A percentile compares a stretch with the other conserved stretches of the same genome.
Evolutionary conservation across 2,329 filamentous ascomycete genomes (phyloP).

Genomic region (Cytospora chrysosperma): DNA sequence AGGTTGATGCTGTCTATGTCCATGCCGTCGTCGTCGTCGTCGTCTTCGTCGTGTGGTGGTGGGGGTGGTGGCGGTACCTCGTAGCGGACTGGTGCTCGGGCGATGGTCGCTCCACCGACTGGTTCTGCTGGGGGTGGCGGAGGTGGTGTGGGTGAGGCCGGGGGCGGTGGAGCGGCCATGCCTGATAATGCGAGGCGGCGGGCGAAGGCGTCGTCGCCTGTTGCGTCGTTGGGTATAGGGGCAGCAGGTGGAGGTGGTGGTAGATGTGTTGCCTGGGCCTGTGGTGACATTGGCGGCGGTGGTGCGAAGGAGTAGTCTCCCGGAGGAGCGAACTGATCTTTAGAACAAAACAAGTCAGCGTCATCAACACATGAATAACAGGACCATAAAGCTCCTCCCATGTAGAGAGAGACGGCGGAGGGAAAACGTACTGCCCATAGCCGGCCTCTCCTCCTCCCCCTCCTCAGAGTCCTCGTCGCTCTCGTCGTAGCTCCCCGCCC

Average conservation of each 20-base stretch:
- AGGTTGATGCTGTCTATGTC: constrained; percentile 36
- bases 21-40: constrained; percentile 38
- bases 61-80: constrained; percentile 45
- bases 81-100: constrained; percentile 77
- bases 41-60: constrained; percentile 34
- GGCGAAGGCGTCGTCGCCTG: constrained; percentile 69
- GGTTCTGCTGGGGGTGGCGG: constrained; percentile 32
- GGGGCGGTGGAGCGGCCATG: constrained; percentile 36
- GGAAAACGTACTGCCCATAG: constrained; percentile 35
- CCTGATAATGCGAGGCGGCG: constrained; percentile 58
- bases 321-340: constrained; percentile 62
- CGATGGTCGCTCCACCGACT: constrained; percentile 61
- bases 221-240: constrained; percentile 54
- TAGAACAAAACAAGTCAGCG: not conserved
- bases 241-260: constrained; percentile 41
- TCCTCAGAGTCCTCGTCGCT: constrained; percentile 37
- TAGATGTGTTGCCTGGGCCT: constrained; percentile 29
- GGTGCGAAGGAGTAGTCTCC: constrained; percentile 56
- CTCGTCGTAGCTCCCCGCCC: constrained; percentile 43
- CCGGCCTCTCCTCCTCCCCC: constrained; percentile 30
- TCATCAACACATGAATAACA: not conserved
- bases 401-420: no score
- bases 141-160: constrained; percentile 34
- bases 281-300: constrained; percentile 52
- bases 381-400: not conserved